phyloP scores from a whole-genome alignment of 768 basidiomycete species.

The Mycena vitilis region DNA sequence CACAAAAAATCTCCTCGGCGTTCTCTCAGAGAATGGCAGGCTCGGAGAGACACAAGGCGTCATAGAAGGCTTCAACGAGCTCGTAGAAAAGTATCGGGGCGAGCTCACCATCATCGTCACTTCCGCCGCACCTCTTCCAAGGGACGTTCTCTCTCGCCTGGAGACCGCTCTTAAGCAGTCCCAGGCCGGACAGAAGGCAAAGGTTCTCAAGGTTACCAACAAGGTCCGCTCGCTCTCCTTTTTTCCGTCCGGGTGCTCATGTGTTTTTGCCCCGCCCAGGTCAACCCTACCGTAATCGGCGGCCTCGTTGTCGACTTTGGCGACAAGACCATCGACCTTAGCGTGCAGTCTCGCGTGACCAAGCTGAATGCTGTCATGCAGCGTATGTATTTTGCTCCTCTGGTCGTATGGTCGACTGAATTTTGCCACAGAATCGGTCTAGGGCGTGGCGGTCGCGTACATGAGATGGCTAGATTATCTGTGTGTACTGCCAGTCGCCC shows the following conservation, averaged over 20 bases:
- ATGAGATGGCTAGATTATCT: constrained; percentile 33
- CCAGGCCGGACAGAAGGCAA: constrained; percentile 86
- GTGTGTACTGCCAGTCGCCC: constrained; percentile 24
- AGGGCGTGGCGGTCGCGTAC: constrained; percentile 38
- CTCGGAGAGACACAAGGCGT: constrained; percentile 86
- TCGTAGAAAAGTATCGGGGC: constrained; percentile 90
- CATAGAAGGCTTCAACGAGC: constrained; percentile 91
- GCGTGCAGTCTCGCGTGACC: constrained; percentile 92
- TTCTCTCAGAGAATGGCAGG: constrained; percentile 94
- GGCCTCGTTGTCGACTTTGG: constrained; percentile 97
- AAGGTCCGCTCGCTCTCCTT: constrained; percentile 65
- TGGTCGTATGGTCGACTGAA: constrained; percentile 12
- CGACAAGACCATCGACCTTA: constrained; percentile 97
- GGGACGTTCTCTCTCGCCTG: constrained; percentile 78
- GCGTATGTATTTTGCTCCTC: constrained; percentile 61
- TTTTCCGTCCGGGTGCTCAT: constrained; percentile 22
- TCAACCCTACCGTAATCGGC: constrained; percentile 92
- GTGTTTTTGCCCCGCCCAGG: constrained; percentile 55
- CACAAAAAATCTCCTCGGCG: constrained; percentile 90
- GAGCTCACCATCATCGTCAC: constrained; percentile 95
- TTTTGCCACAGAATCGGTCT: constrained; percentile 52
- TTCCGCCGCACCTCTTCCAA: constrained; percentile 84
- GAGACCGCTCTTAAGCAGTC: constrained; percentile 90
- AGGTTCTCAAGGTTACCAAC: constrained; percentile 90
- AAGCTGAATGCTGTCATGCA: constrained; percentile 92